Percentiles rank a stretch among this genome's conserved stretches.
These are phyloP conservation scores for Cardamine chenopodiifolia DNA, from an alignment of 345 rosid species.

Conservation along the genomic window DNA sequence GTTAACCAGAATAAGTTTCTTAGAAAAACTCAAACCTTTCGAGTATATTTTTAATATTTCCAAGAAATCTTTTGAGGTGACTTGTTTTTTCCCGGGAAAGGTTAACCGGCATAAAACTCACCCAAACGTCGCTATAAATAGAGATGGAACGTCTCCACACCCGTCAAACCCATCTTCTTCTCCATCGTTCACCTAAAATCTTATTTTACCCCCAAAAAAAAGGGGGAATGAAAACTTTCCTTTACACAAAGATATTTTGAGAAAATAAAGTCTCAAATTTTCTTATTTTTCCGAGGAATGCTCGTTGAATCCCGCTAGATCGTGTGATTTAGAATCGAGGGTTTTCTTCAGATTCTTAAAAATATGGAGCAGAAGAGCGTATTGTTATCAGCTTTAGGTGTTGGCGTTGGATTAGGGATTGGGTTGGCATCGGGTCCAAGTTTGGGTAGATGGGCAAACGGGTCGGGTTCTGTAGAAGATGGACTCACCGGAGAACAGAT, in stretches of 20 bases:
- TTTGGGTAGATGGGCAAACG: slow-evolving; percentile 60
- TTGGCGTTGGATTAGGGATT: slow-evolving; percentile 87
- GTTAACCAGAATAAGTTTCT: no score
- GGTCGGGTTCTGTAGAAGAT: slow-evolving; percentile 45
- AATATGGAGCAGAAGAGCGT: slow-evolving; percentile 80
- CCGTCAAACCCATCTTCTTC: slow-evolving; percentile 35
- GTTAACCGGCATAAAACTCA: slow-evolving; percentile 32
- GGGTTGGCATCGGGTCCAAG: slow-evolving; percentile 83
- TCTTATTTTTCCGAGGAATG: slow-evolving; percentile 14
- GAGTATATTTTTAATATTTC: no score
- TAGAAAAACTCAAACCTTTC: not conserved
- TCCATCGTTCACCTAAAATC: slow-evolving; percentile 26
- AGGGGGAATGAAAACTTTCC: not conserved
- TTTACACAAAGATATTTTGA: not conserved
- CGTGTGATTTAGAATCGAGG: slow-evolving; percentile 27
- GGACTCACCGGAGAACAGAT: slow-evolving; percentile 66
- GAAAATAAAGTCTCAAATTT: slow-evolving; percentile 1
- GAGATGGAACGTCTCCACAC: slow-evolving; percentile 28
- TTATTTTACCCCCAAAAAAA: not conserved
- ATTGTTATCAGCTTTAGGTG: slow-evolving; percentile 82
- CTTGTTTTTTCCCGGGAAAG: slow-evolving; percentile 44
- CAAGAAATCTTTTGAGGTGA: not conserved
- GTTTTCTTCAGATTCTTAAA: slow-evolving; percentile 3
- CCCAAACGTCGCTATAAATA: slow-evolving; percentile 43
- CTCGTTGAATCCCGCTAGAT: slow-evolving; percentile 24